These are phyloP conservation scores for Myotisia sp. DNA, from an alignment of 2,329 filamentous ascomycete species.

Conservation along the genomic window DNA sequence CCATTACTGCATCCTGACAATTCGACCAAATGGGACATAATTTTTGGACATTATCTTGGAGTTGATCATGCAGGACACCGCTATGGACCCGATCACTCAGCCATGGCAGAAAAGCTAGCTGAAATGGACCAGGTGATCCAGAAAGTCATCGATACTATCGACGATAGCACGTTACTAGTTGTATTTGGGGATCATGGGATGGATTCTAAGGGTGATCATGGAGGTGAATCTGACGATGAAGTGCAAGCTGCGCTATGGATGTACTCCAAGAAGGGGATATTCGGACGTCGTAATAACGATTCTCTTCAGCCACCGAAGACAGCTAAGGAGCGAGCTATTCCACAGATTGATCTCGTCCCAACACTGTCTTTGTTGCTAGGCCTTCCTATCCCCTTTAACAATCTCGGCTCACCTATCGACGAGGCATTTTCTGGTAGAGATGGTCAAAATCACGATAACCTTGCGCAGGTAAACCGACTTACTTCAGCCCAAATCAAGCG, in stretches of 20 bases:
- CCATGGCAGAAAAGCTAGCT: slow-evolving; percentile 77
- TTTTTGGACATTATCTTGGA: slow-evolving; percentile 84
- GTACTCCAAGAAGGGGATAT: slow-evolving; percentile 79
- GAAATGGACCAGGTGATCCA: slow-evolving; percentile 80
- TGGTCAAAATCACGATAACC: slow-evolving; percentile 53
- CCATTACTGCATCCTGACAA: slow-evolving; percentile 58
- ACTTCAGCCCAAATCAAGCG: slow-evolving; percentile 73
- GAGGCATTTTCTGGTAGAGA: slow-evolving; percentile 69
- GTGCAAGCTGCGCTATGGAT: slow-evolving; percentile 93
- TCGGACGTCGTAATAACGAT: slow-evolving; percentile 58
- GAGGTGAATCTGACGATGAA: slow-evolving; percentile 95
- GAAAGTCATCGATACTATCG: slow-evolving; percentile 55
- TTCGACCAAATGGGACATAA: slow-evolving; percentile 70
- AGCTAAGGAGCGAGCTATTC: slow-evolving; percentile 59
- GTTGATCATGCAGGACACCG: slow-evolving; percentile 95
- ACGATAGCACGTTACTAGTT: slow-evolving; percentile 74
- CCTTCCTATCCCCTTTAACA: slow-evolving; percentile 90
- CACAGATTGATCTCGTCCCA: slow-evolving; percentile 88
- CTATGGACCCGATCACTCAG: slow-evolving; percentile 82
- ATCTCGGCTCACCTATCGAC: slow-evolving; percentile 79
- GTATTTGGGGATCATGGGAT: slow-evolving; percentile 99
- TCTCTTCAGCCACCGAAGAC: slow-evolving; percentile 44
- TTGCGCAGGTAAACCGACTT: slow-evolving; percentile 63
- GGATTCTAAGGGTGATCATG: slow-evolving; percentile 93
- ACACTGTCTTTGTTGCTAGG: slow-evolving; percentile 79